Conservation (phyloP, 495 filamentous ascomycete species). For the Daldinia bambusicola region DNA sequence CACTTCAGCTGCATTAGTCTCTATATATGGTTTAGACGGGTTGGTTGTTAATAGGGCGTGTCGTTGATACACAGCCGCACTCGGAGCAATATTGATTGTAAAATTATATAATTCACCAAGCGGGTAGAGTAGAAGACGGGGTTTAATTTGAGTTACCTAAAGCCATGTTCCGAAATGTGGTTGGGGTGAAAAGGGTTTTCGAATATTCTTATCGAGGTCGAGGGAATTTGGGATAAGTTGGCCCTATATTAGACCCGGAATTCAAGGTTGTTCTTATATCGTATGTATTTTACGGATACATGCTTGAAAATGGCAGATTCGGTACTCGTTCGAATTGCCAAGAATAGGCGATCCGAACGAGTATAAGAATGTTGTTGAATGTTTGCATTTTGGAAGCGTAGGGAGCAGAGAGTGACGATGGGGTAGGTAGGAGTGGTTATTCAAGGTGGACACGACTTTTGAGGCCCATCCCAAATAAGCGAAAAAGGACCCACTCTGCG, state of each 20-base stretch:
- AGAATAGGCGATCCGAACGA: constrained; percentile 56
- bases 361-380: constrained; percentile 47
- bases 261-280: constrained; percentile 12
- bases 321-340: constrained; percentile 44
- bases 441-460: constrained; percentile 47
- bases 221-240: constrained; percentile 40
- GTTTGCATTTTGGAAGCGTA: constrained; percentile 31
- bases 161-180: constrained; percentile 27
- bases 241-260: constrained; percentile 26
- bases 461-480: constrained; percentile 51
- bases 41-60: constrained; percentile 14
- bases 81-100: constrained; percentile 15
- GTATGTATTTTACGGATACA: not conserved
- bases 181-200: constrained; percentile 10
- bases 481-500: constrained; percentile 42
- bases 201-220: constrained; percentile 34
- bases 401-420: constrained; percentile 41
- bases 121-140: not conserved
- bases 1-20: constrained; percentile 23
- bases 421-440: constrained; percentile 50
- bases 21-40: constrained; percentile 39
- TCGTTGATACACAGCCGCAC: constrained; percentile 43
- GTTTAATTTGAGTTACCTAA: constrained; percentile 28
- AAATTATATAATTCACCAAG: constrained; percentile 17
- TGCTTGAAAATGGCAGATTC: constrained; percentile 4